Base-by-base conservation (phyloP, 2,329 filamentous ascomycete species). In the Hypoxylon sp. region DNA sequence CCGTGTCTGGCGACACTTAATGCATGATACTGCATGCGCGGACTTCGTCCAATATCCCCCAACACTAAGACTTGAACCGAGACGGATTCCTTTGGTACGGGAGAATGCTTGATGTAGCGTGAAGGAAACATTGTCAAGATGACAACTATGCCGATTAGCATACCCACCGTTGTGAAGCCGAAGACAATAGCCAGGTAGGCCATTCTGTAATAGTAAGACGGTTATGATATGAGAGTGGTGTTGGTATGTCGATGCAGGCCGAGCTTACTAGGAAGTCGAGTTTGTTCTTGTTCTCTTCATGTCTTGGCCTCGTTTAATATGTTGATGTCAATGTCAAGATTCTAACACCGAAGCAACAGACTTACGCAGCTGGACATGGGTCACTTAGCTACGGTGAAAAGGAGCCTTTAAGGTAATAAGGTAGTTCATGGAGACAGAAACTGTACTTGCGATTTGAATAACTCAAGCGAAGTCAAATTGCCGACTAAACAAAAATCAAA, bases 21-120 rank as follows among this genome's bases (percentile, higher is more conserved):
- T 13, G 93, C 93, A 80, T 99, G 94, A 65, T 99, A 97, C 68
- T 97, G 92, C 93, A 99, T 99, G 48, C 94, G 90, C 38, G 94
- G 94, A 69, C 93, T 97, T 34, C 92, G 85, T 27, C 94, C 94
- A 69, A 99, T 92, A 67, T 99, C 94, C 32, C 94, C 94, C 19
- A 99, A 81, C 12, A 99, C 94, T 11, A 99, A 80, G 42, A 99
- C 84, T 71, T 96, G 91, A 31, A 93, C 81, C 0, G 67, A 68
- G 3, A 72, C 68, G 1, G 62, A 60, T 25, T 62, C 55, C 23
- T 58, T 55, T 15, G 61, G 40, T 5, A 52, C 62, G 4, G 70
- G 65, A 2, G 71, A 71, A 25, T 69, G 66, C 38, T 69, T 69
- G 26, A 69, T 60, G 58, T 75, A 74, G 37, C 67, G 66, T 31